phyloP scores from a whole-genome alignment of 2,329 filamentous ascomycete species.

The Xylariaceae sp. region DNA sequence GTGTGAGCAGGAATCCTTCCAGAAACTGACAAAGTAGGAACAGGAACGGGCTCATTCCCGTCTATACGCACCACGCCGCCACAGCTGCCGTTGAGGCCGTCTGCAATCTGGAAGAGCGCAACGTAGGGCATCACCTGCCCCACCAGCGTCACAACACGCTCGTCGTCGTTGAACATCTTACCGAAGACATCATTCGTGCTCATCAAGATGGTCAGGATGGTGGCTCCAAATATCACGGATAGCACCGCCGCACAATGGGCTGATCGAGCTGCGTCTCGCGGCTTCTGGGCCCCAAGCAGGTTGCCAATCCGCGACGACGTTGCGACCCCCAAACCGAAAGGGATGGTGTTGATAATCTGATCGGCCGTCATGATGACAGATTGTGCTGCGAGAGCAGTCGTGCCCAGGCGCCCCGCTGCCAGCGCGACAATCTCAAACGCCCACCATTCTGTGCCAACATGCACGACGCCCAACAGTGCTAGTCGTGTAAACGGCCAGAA shows the following conservation, averaged over 20 bases:
- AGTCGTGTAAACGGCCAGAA: slow-evolving; percentile 68
- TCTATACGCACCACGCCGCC: slow-evolving; percentile 55
- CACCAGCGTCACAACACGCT: slow-evolving; percentile 66
- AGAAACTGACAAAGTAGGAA: no score
- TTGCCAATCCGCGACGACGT: slow-evolving; percentile 76
- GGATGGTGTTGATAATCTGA: slow-evolving; percentile 79
- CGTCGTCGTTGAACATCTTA: slow-evolving; percentile 76
- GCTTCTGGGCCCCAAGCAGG: slow-evolving; percentile 65
- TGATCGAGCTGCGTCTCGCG: slow-evolving; percentile 63
- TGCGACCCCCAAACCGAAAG: slow-evolving; percentile 81
- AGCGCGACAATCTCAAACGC: slow-evolving; percentile 88
- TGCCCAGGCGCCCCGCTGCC: slow-evolving; percentile 75
- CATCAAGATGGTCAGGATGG: slow-evolving; percentile 68
- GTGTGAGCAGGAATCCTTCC: no score
- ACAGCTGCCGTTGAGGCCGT: slow-evolving; percentile 81
- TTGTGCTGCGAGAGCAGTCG: slow-evolving; percentile 74
- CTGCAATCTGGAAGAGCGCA: slow-evolving; percentile 84
- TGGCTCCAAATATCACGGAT: slow-evolving; percentile 62
- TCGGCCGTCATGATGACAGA: slow-evolving; percentile 88
- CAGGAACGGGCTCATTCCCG: no score
- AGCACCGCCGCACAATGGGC: slow-evolving; percentile 73
- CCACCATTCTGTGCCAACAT: slow-evolving; percentile 92
- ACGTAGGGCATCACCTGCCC: slow-evolving; percentile 79
- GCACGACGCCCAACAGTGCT: slow-evolving; percentile 71
- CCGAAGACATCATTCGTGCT: slow-evolving; percentile 69